Percentiles rank a stretch among this genome's conserved stretches.
Evolutionary conservation across 805 yeast species (phyloP).

Genomic region (Metschnikowia lunata): DNA sequence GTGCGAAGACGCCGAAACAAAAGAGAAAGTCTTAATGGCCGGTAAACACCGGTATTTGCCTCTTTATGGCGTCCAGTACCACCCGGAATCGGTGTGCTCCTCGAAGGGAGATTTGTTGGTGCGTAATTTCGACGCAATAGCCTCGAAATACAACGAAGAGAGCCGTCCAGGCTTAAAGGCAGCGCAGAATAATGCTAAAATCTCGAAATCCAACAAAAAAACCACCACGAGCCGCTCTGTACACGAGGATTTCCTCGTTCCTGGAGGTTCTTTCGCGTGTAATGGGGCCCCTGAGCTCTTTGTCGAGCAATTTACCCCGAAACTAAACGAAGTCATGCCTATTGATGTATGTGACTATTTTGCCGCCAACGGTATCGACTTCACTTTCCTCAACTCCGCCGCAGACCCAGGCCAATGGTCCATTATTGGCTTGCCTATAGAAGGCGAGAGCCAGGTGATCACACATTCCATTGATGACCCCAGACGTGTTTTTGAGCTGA

Average conservation of each 20-base stretch:
- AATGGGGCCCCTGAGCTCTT: constrained; percentile 3
- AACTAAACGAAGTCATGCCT: constrained; percentile 21
- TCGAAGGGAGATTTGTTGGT: constrained; percentile 56
- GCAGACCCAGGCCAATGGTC: constrained; percentile 86
- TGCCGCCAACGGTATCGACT: constrained; percentile 21
- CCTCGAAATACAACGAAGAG: constrained; percentile 30
- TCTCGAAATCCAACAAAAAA: constrained; percentile 2
- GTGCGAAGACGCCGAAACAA: constrained; percentile 33
- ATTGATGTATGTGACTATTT: constrained; percentile 52
- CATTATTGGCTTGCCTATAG: constrained; percentile 68
- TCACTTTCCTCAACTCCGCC: constrained; percentile 71
- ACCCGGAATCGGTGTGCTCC: constrained; percentile 93
- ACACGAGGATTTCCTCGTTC: constrained; percentile 19
- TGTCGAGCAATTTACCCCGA: constrained; percentile 3
- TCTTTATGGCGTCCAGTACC: constrained; percentile 92
- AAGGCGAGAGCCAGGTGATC: constrained; percentile 41
- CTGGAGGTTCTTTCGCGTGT: constrained; percentile 5
- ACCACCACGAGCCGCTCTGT: constrained; percentile 16
- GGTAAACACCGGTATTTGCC: constrained; percentile 59
- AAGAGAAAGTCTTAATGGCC: constrained; percentile 65
- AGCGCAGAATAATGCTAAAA: constrained; percentile 1
- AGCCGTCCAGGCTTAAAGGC: constrained; percentile 14
- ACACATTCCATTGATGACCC: constrained; percentile 56
- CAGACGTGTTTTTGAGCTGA: constrained; percentile 20
- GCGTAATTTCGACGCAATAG: constrained; percentile 55